Evolutionary conservation across 768 basidiomycete genomes (phyloP), one percentile per base, ranked within the genome.

Genomic region (Leccinum longicurvipes): DNA sequence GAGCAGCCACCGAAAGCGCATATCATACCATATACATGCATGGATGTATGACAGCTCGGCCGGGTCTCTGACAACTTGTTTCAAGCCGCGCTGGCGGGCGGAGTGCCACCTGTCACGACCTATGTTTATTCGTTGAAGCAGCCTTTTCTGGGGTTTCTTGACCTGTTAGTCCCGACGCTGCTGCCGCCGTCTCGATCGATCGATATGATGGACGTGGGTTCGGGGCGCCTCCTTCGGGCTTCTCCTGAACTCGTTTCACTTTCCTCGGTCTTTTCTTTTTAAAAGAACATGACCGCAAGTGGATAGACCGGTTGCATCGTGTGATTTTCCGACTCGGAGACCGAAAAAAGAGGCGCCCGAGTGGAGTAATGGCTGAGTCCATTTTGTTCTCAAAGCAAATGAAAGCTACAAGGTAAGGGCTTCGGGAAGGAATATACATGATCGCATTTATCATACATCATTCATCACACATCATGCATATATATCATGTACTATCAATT

Each of bases 291-390:
- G 12, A 27, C 10, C 31, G 42, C 39, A 56, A 31, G 10, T 4
- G 6, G 55, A 28, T 6, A 52, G 42, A 51, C 60, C 60, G 60
- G 44, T 57, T 31, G 32, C 32, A 52, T 61, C 60, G 60, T 50
- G 53, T 19, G 59, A 59, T 10, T 53, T 49, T 17, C 17, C 3
- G n/a, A 41, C 39, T 19, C 39, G 39, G 19, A 34, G 27, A 50
- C 36, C 32, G 27, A 51, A 36, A 50, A 21, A 49, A 12, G 28
- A 28, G n/a, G 12, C 11, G 45, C 24, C 15, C 9, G 39, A 45
- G 23, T 24, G 24, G 24, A 25, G 25, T 25, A 3, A 45, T 15
- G 23, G 10, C 34, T n/a, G n/a, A n/a, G n/a, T 19, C 19, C 39
- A 41, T 41, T 4, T 41, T 41, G 39, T 41, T 41, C 11, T n/a